phyloP scores from a whole-genome alignment of 192 early-diverging fungal species.

The Backusella circina region DNA sequence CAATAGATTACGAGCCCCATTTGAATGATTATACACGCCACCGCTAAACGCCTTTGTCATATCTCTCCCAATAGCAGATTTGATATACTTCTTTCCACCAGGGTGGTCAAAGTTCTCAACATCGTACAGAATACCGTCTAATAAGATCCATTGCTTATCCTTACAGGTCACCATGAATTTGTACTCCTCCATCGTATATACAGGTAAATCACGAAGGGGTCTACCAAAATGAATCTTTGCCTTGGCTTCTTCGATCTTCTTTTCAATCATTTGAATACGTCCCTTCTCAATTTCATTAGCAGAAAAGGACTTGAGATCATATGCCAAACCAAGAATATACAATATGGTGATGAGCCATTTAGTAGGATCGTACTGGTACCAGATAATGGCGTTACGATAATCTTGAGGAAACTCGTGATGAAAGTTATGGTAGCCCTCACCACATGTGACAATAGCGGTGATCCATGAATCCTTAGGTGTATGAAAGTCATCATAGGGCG shows the following conservation, averaged over 20 bases:
- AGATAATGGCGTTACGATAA: constrained; percentile 78
- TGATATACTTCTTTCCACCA: constrained; percentile 74
- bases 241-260: constrained; percentile 62
- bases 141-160: constrained; percentile 70
- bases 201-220: constrained; percentile 63
- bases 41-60: constrained; percentile 84
- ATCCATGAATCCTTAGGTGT: constrained; percentile 81
- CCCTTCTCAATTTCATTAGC: constrained; percentile 79
- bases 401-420: constrained; percentile 87
- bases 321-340: constrained; percentile 57
- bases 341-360: constrained; percentile 73
- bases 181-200: constrained; percentile 59
- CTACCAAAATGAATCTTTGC: constrained; percentile 70
- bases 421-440: constrained; percentile 86
- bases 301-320: constrained; percentile 69
- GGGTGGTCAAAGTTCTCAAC: constrained; percentile 84
- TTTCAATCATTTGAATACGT: constrained; percentile 72
- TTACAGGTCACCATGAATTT: constrained; percentile 60
- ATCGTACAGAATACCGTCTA: constrained; percentile 82
- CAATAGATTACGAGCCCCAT: constrained; percentile 84
- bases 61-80: constrained; percentile 76
- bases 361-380: constrained; percentile 80
- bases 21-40: constrained; percentile 86
- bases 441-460: constrained; percentile 77
- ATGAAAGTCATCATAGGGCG: constrained; percentile 75